Evolutionary conservation across 352 stramenopile species (phyloP), one percentile per base, ranked within the genome.

Genomic region (Pythium oligandrum): DNA sequence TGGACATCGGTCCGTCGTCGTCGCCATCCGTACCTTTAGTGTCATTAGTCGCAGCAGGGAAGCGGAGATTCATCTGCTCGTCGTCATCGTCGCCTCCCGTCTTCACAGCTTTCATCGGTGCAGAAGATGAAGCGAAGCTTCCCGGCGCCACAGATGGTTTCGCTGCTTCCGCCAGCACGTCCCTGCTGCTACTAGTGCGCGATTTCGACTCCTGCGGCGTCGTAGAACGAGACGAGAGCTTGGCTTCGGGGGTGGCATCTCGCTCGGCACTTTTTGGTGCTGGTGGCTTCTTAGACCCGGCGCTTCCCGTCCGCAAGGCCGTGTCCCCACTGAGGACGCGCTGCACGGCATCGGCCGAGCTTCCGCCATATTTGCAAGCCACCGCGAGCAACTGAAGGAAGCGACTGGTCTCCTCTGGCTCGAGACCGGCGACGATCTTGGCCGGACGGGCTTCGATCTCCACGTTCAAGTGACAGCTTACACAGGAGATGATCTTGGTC

Each of bases 331-430:
- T 61, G 10, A 93, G 60, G 4, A 94, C 82, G n/a, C 77, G 77
- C 56, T 82, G 70, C 9, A 95, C 84, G 1, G 83, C 73, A 11
- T 83, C 80, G 1, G 56, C 61, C 1, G 83, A 93, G 55, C 75
- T 86, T 3, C 60, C 38, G 1, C 80, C 84, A 8, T 64, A 62
- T 50, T 71, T 73, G 56, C 77, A 92, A 2, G 91, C 81, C 30
- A 98, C 63, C 10, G 70, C 76, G 44, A 98, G 61, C 4, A 98
- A 55, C 66, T 98, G 94, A 31, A 98, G 61, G 38, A 98, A 89
- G 55, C 89, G 90, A 70, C 97, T 97, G 17, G 95, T 98, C 46
- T 92, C 90, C 47, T 98, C 93, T 2, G 93, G 66, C 44, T 98
- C 93, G 11, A 98, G 71, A 11, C 95, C 96, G 3, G 92, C 89